Conservation (phyloP, 208 protist genomes). For the Trypanosoma vivax region DNA sequence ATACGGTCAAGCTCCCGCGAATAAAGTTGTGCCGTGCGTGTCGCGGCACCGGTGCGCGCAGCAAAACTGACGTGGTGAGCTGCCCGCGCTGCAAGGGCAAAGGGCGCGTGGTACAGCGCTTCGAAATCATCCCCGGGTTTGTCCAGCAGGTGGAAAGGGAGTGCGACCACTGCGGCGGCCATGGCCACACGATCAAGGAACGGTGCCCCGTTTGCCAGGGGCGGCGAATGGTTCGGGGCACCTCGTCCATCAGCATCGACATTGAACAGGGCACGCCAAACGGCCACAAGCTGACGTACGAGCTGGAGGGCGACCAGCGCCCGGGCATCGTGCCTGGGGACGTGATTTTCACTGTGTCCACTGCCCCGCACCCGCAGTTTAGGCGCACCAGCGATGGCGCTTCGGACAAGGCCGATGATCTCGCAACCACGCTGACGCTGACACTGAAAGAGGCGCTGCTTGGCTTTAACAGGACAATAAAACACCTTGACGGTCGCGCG, state of each 20-base stretch:
- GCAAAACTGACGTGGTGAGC: slow-evolving; percentile 18
- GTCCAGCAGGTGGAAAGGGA: slow-evolving; percentile 37
- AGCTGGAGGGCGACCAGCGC: slow-evolving; percentile 49
- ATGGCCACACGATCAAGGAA: slow-evolving; percentile 44
- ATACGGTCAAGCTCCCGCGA: slow-evolving; percentile 70
- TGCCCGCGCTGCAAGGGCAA: slow-evolving; percentile 35
- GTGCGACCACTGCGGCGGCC: slow-evolving; percentile 73
- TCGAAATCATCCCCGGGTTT: slow-evolving; percentile 42
- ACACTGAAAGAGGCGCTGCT: slow-evolving; percentile 69
- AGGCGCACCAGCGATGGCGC: slow-evolving; percentile 20
- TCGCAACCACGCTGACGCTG: slow-evolving; percentile 49
- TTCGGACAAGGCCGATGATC: slow-evolving; percentile 19
- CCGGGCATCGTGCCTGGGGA: slow-evolving; percentile 51
- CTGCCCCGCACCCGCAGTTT: slow-evolving; percentile 46
- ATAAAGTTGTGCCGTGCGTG: slow-evolving; percentile 70
- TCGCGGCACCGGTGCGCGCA: slow-evolving; percentile 34
- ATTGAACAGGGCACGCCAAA: slow-evolving; percentile 47
- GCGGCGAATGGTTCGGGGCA: slow-evolving; percentile 26
- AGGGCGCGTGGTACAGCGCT: slow-evolving; percentile 24
- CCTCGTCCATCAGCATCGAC: slow-evolving; percentile 33
- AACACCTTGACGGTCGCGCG: slow-evolving; percentile 71
- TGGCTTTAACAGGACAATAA: slow-evolving; percentile 61
- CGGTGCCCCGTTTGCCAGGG: slow-evolving; percentile 60
- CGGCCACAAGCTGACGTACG: slow-evolving; percentile 30
- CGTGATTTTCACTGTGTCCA: slow-evolving; percentile 35